Evolutionary conservation across 129 eudicot genomes (phyloP).

Genomic region (Flaveria sonorensis): DNA sequence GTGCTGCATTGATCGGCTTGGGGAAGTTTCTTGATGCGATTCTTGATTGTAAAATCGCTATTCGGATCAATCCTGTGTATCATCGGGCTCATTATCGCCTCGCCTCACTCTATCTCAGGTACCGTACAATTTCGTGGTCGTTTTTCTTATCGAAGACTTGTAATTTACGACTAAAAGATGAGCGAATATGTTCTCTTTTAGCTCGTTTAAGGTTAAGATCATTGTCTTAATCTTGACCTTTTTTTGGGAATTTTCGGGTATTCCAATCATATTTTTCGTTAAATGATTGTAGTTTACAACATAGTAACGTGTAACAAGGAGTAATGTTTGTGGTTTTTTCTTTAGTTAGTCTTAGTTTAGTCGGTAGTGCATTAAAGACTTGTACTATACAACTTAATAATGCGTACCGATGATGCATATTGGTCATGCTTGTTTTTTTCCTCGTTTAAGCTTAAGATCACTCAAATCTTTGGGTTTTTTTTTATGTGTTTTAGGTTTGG

Average conservation of each 20-base stretch:
- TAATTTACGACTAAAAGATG: background rate
- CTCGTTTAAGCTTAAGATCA: background rate
- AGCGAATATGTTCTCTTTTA: background rate
- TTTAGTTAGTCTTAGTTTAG: background rate
- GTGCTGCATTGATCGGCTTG: constrained; percentile 78
- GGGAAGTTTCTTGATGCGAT: constrained; percentile 72
- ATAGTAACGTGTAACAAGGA: background rate
- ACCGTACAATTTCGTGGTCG: background rate
- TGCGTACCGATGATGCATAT: background rate
- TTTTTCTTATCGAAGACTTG: background rate
- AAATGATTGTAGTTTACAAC: background rate
- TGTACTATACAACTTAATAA: constrained; percentile 12
- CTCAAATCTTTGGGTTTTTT: background rate
- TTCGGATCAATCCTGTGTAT: constrained; percentile 61
- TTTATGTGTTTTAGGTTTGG: constrained; percentile 54
- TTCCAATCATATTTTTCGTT: background rate
- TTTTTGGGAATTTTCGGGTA: background rate
- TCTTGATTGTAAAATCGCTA: constrained; percentile 64
- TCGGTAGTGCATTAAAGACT: background rate
- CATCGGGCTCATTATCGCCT: constrained; percentile 82
- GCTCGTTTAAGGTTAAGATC: background rate
- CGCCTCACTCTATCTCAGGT: constrained; percentile 71
- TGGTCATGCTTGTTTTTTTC: background rate
- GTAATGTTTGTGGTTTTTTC: background rate
- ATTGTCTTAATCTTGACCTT: background rate